Base-by-base conservation (phyloP, 768 basidiomycete genomes). In the Leucocoprinus sp. region DNA sequence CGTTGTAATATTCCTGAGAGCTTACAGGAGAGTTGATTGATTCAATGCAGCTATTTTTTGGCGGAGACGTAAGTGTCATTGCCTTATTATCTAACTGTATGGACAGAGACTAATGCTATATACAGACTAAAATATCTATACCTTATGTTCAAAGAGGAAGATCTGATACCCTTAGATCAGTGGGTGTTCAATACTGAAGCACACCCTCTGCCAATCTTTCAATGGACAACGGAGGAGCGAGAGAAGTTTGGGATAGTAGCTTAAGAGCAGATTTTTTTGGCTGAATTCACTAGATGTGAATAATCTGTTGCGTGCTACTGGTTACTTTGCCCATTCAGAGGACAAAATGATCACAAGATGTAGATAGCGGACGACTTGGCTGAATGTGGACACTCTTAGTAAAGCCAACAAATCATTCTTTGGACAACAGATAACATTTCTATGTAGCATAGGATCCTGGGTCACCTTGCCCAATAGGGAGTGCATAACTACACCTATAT, bases 151-250 rank as follows among this genome's bases (percentile, higher is more conserved):
- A 65, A 66, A 43, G 72, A 84, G 23, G 71, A 76, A 7, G 82
- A 88, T 50, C 69, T 70, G 2, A 51, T 86, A 45, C 67, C 78
- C 5, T 53, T 80, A 37, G 71, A 77, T 29, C 55, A 66, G 52
- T 80, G 75, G 73, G 76, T 79, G 14, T 78, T 80, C 52, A 80
- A 78, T 50, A 80, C 78, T 1, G 78, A 80, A 60, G 89, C 86
- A 4, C 89, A 90, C 58, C 84, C 88, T 8, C 66, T 89, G 14
- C 84, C 84, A 7, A 68, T 85, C 24, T 82, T 86, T 54, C 54
- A 68, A 37, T 85, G 81, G 83, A 77, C 70, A 2, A 57, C 60
- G 33, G 65, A 65, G 53, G 78, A 84, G 58, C 72, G 65, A 50
- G 55, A 62, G 43, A 54, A 53, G 34, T 71, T 72, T 47, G 64